Evolutionary conservation across 2,329 filamentous ascomycete genomes (phyloP), one percentile per base, ranked within the genome.

Genomic region (Epichloe bromicola): DNA sequence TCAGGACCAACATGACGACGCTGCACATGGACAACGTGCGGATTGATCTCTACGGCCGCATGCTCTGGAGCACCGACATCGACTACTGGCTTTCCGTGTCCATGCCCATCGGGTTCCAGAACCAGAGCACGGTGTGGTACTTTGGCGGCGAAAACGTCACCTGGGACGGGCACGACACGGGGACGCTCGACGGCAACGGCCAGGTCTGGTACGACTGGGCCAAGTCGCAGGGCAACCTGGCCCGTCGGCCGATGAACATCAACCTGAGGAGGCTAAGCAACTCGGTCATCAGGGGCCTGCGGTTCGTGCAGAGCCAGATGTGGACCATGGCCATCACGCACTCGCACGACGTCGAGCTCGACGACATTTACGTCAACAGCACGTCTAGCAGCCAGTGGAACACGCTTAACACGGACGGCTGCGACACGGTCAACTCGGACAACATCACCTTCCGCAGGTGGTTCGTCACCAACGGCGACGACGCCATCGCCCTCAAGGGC

Each of bases 221-320:
- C 46, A 60, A 65, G 30, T 65, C 67, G 14, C 57, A 58, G 11
- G 69, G 66, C 34, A 78, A 79, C 54, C 67, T 74, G 51, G 65
- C 71, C 3, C 62, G 70, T 12, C 68, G 77, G 10, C 76, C 76
- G 8, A 71, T 81, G 55, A 78, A 74, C 17, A 70, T 80, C 57
- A 71, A 67, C 52, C 64, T 64, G 47, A 55, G 64, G 17, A 63
- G 67, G 3, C 66, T 75, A 3, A 72, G 62, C 5, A 72, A 79
- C 57, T 73, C 72, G 0, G 59, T 72, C 3, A 65, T 80, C 12
- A 63, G 66, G 38, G 69, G 74, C 3, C 53, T 80, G 15, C 66
- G 66, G 2, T 79, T 78, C 54, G 62, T 81, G 7, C 71, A 77
- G 53, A 76, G 71, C 53, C 78, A 81, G 63, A 81, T 82, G 78